Evolutionary conservation across 805 yeast genomes (phyloP).

Genomic region (Saccharomyces paradoxus): DNA sequence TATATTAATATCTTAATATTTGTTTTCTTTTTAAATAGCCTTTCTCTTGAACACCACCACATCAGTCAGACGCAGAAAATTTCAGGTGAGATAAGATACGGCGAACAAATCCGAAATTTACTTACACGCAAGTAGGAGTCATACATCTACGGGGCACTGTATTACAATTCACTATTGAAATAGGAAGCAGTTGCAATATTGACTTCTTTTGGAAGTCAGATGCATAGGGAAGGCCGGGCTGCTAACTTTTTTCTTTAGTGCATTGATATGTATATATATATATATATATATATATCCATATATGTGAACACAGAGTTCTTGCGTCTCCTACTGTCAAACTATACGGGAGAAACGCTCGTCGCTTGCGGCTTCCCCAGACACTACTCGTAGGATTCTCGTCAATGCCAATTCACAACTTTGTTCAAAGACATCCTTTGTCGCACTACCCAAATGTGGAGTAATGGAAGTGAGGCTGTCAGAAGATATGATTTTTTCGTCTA

Average conservation of each 20-base stretch:
- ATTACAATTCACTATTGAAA: background rate
- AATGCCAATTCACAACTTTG: slow-evolving; percentile 34
- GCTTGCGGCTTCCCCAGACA: background rate
- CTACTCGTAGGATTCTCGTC: slow-evolving; percentile 11
- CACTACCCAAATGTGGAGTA: slow-evolving; percentile 59
- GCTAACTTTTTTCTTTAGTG: background rate
- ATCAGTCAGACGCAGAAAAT: background rate
- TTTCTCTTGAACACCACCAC: background rate
- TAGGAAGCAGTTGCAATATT: background rate
- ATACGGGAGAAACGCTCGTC: background rate
- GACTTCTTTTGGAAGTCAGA: background rate
- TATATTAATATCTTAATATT: background rate
- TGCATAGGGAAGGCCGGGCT: background rate
- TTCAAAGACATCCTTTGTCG: slow-evolving; percentile 41
- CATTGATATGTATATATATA: background rate
- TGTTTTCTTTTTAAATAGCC: background rate
- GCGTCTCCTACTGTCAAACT: background rate
- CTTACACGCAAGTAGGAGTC: background rate
- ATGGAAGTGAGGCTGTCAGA: slow-evolving; percentile 38
- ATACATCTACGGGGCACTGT: background rate
- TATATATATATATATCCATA: background rate
- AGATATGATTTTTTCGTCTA: slow-evolving; percentile 17
- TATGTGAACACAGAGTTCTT: background rate
- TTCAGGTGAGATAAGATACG: background rate
- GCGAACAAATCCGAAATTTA: background rate